Evolutionary conservation across 1,284 basidiomycete genomes (phyloP), one percentile per base, ranked within the genome.

Genomic region (Phenoliferia sp.): DNA sequence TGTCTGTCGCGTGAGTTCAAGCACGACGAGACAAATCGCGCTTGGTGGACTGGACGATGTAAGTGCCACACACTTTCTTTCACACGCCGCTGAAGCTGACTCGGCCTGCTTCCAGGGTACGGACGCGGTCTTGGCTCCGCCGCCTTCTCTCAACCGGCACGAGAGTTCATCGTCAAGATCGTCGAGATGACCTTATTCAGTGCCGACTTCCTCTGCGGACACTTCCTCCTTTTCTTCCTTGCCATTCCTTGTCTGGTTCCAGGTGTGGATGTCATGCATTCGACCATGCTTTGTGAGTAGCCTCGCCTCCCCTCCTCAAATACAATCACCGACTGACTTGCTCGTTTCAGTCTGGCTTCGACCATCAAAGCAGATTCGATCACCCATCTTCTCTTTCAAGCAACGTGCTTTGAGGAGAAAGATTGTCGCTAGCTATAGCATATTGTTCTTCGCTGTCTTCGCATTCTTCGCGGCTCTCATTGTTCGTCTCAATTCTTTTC

Each of bases 1-100:
- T 92, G 94, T 85, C 83, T 97, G 54, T 90, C 92, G 36, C 88
- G 94, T 72, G 94, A 97, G 80, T 94, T 95, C 85, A 96, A 96
- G 82, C 92, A 95, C 77, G 94, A 97, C 78, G 93, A 96, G 82
- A 94, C 92, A 28, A 97, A 96, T 81, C 85, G 92, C 36, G 93
- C 93, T 12, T 97, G 93, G 93, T 97, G 94, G 94, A 94, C 92
- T 52, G 93, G 94, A 77, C 87, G 62, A 48, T 64, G 64, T 63
- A 34, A 16, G 28, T 2, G 1, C 2, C 54, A 22, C 34, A 9
- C 28, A 9, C 26, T 1, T 10, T 33, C 17, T 34, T 5, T n/a
- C 12, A n/a, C 4, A 2, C 19, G 9, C 56, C 9, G 29, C n/a
- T n/a, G n/a, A n/a, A 19, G 19, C 36, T 67, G 34, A 57, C 35